phyloP scores from a whole-genome alignment of 2,329 filamentous ascomycete genomes.

The Beauveria caledonica region DNA sequence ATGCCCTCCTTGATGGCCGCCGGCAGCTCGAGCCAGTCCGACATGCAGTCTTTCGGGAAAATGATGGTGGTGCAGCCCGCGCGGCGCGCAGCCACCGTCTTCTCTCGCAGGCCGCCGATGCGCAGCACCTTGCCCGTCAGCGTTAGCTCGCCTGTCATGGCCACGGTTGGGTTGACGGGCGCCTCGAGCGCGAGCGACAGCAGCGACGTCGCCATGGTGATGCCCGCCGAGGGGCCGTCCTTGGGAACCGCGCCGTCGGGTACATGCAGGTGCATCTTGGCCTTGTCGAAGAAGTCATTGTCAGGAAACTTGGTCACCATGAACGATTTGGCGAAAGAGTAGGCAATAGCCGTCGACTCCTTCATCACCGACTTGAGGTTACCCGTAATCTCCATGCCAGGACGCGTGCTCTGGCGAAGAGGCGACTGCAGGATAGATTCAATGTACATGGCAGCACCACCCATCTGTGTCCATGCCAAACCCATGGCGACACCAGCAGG shows the following conservation, averaged over 20 bases:
- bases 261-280: conserved; percentile 89
- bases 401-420: conserved; percentile 63
- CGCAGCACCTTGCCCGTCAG: conserved; percentile 93
- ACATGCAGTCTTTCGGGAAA: conserved; percentile 91
- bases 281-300: conserved; percentile 94
- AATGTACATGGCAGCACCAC: conserved; percentile 91
- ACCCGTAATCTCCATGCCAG: conserved; percentile 82
- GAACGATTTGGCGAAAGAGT: conserved; percentile 87
- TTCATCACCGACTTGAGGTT: conserved; percentile 98
- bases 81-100: conserved; percentile 89
- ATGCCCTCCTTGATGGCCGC: conserved; percentile 98
- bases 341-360: conserved; percentile 89
- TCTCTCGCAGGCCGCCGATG: conserved; percentile 90
- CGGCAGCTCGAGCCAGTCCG: conserved; percentile 94
- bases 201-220: conserved; percentile 95
- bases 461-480: conserved; percentile 95
- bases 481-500: conserved; percentile 96
- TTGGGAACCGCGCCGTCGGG: conserved; percentile 95
- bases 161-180: conserved; percentile 74
- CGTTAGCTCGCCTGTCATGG: conserved; percentile 97
- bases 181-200: conserved; percentile 76
- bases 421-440: conserved; percentile 90
- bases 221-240: conserved; percentile 85
- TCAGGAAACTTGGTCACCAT: conserved; percentile 79
- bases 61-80: conserved; percentile 90